A percentile compares a stretch with the other conserved stretches of the same genome.
Evolutionary conservation across 2,329 filamentous ascomycete species (phyloP).

Genomic region (Falciphora oryzae): DNA sequence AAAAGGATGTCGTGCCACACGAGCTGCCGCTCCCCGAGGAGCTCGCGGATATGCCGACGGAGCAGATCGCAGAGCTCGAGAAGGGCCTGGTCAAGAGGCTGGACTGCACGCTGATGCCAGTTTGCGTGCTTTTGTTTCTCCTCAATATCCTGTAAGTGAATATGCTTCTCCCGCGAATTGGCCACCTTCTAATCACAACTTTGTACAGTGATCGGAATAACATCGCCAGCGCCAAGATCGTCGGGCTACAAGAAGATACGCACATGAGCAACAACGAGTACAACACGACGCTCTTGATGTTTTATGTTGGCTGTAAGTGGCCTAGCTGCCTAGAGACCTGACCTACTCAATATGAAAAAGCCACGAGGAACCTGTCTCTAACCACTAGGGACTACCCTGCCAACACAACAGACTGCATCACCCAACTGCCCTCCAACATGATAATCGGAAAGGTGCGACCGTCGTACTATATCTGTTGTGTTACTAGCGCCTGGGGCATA

Average conservation of each 20-base stretch:
- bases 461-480: constrained; percentile 20
- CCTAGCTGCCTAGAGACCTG: too few species aligned
- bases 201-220: constrained; percentile 14
- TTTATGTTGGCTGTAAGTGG: constrained; percentile 7
- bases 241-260: constrained; percentile 12
- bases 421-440: constrained; percentile 17
- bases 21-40: constrained; percentile 8
- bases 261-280: constrained; percentile 11
- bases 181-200: too few species aligned
- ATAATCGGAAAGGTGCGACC: constrained; percentile 19
- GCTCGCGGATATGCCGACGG: constrained; percentile 3
- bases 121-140: constrained; percentile 15
- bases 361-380: too few species aligned
- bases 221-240: constrained; percentile 16
- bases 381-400: too few species aligned
- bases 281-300: constrained; percentile 12
- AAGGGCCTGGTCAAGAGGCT: constrained; percentile 10
- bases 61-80: constrained; percentile 1
- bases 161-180: too few species aligned
- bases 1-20: constrained; percentile 2
- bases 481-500: constrained; percentile 52
- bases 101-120: constrained; percentile 15
- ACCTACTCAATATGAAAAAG: too few species aligned
- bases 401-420: neutral
- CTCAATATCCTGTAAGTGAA: constrained; percentile 14